Evolutionary conservation across 1,139 yeast genomes (phyloP).

Genomic region (Pichiaceae sp.): DNA sequence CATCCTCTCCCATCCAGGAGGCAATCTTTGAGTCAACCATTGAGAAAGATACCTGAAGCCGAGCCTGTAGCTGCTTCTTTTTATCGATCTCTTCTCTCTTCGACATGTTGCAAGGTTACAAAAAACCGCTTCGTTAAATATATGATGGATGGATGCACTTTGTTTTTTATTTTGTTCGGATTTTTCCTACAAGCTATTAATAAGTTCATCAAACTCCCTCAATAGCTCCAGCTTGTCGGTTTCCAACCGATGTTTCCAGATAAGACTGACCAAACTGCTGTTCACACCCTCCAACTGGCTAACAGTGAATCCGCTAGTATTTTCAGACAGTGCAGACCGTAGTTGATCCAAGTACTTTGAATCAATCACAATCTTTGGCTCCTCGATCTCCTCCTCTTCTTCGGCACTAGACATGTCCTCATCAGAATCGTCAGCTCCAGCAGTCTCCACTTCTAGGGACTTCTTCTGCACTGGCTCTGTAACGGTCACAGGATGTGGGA

Average conservation of each 20-base stretch:
- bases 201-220: not conserved
- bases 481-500: not conserved
- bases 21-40: conserved; percentile 30
- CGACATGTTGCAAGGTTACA: conserved; percentile 11
- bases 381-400: conserved; percentile 4
- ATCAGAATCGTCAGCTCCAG: not conserved
- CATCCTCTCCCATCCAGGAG: conserved; percentile 33
- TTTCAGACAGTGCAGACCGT: conserved; percentile 24
- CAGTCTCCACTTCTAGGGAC: not conserved
- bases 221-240: conserved; percentile 50
- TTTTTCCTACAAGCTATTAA: not conserved
- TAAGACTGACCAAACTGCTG: conserved; percentile 63
- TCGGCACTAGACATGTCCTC: not conserved
- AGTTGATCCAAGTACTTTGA: conserved; percentile 21
- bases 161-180: not conserved
- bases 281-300: conserved; percentile 67
- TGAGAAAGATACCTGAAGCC: conserved; percentile 36
- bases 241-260: conserved; percentile 60
- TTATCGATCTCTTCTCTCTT: conserved; percentile 22
- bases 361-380: conserved; percentile 23
- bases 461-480: not conserved
- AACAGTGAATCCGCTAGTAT: conserved; percentile 47
- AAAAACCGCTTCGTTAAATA: not conserved
- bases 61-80: conserved; percentile 42
- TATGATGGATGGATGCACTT: not conserved